phyloP scores from a whole-genome alignment of 2,329 filamentous ascomycete genomes.

The Hysterium pulicare region DNA sequence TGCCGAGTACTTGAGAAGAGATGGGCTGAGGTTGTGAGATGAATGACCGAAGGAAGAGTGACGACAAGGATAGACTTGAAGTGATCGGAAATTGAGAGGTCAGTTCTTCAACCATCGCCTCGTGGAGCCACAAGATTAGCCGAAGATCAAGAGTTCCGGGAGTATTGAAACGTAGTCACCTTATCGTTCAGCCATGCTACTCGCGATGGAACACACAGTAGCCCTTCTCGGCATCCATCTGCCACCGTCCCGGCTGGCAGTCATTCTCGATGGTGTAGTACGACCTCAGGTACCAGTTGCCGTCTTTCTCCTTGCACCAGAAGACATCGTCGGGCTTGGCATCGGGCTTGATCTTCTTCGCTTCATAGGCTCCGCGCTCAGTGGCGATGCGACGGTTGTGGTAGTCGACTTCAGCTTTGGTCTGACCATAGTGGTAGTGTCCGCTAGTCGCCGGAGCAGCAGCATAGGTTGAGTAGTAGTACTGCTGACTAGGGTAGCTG shows the following conservation, averaged over 20 bases:
- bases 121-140: no score
- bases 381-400: conserved; percentile 30
- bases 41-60: no score
- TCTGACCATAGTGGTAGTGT: conserved; percentile 1
- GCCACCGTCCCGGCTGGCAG: conserved; percentile 35
- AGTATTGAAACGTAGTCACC: no score
- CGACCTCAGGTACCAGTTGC: conserved; percentile 32
- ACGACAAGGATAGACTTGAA: no score
- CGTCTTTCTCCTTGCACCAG: conserved; percentile 37
- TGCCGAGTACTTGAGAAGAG: no score
- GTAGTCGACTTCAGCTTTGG: conserved; percentile 26
- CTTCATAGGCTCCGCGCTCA: conserved; percentile 28
- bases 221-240: conserved; percentile 31
- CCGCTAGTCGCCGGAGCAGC: neutral
- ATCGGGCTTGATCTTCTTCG: conserved; percentile 28
- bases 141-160: no score
- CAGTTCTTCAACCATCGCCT: no score
- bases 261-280: conserved; percentile 39
- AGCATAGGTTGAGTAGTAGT: neutral
- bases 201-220: conserved; percentile 33
- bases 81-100: no score
- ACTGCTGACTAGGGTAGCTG: neutral
- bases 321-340: conserved; percentile 32
- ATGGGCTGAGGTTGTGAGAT: no score
- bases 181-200: no score